phyloP scores from a whole-genome alignment of 2,329 filamentous ascomycete genomes.

The Triangularia setosa region DNA sequence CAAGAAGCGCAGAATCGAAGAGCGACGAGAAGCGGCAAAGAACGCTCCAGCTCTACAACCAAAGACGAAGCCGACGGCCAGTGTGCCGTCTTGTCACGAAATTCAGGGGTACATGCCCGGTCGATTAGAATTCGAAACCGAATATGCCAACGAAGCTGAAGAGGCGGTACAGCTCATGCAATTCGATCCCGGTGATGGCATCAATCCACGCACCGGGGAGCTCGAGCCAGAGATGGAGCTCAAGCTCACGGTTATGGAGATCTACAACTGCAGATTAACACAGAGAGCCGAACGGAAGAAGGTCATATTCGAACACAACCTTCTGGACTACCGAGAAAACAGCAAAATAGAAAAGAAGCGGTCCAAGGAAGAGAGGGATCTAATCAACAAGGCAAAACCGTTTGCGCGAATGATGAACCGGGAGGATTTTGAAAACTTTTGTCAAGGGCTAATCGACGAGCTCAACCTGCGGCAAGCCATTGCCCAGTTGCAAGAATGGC shows the following conservation, averaged over 20 bases:
- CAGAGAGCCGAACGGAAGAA: slow-evolving; percentile 92
- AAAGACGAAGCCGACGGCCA: slow-evolving; percentile 93
- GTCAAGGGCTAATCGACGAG: slow-evolving; percentile 82
- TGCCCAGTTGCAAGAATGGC: slow-evolving; percentile 88
- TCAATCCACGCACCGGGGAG: slow-evolving; percentile 78
- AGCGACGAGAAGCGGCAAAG: slow-evolving; percentile 82
- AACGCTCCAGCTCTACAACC: slow-evolving; percentile 77
- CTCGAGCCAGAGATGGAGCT: slow-evolving; percentile 94
- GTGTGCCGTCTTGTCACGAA: slow-evolving; percentile 93
- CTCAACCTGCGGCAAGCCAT: slow-evolving; percentile 89
- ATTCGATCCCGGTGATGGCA: slow-evolving; percentile 91
- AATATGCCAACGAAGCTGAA: slow-evolving; percentile 96
- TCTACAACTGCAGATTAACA: slow-evolving; percentile 90
- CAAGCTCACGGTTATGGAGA: slow-evolving; percentile 96
- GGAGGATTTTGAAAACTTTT: slow-evolving; percentile 82
- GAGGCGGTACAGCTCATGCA: slow-evolving; percentile 98
- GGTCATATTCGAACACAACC: slow-evolving; percentile 90
- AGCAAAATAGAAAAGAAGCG: slow-evolving; percentile 86
- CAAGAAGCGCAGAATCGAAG: slow-evolving; percentile 91
- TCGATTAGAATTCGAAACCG: slow-evolving; percentile 93
- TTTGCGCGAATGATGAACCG: slow-evolving; percentile 97
- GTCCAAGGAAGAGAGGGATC: slow-evolving; percentile 89
- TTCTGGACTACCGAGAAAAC: slow-evolving; percentile 92
- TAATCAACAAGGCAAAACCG: slow-evolving; percentile 90
- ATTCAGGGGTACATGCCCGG: slow-evolving; percentile 99